Evolutionary conservation across 306 rosid species (phyloP), one percentile per base, ranked within the genome.

Genomic region (Trifolium fragiferum): DNA sequence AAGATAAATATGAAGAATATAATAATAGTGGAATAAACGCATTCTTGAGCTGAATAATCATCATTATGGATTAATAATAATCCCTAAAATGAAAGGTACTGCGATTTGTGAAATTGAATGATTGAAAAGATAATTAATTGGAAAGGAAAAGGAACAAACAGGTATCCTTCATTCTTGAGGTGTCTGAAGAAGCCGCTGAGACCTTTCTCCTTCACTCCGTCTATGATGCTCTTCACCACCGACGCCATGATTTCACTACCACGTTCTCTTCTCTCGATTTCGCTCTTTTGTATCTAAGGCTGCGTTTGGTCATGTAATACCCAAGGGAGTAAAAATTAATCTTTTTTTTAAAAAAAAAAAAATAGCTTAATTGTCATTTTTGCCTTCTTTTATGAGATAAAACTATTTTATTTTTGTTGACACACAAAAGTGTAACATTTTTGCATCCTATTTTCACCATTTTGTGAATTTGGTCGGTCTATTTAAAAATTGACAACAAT

Each of bases 81-180:
- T 27, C 65, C 74, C 63, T 25, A 32, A 50, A 18, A 70, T 1
- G 8, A 19, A 51, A 33, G 43, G 7, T 15, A 3, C 16, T 20
- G 16, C 20, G 59, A 80, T 25, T 62, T 20, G 40, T 8, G 30
- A 50, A 66, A 83, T 61, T 8, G 4, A 72, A 72, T 32, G 8
- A 65, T 47, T 20, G 32, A 3, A 15, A 59, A 12, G 35, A 19
- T 66, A 59, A 70, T 15, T 13, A 19, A 33, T 37, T 37, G 19
- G 19, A 60, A 60, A 11, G 38, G 14, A 80, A 74, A 27, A 51
- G 70, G 46, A 30, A 83, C 83, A 50, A 37, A 94, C 98, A 78
- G 2, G 86, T 76, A 94, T 82, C 98, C 98, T 73, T 90, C 99
- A 21, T 92, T 89, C 78, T 82, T 87, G 76, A 92, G 90, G 71